Evolutionary conservation across 805 yeast species (phyloP).

Genomic region (Teunomyces cretensis): DNA sequence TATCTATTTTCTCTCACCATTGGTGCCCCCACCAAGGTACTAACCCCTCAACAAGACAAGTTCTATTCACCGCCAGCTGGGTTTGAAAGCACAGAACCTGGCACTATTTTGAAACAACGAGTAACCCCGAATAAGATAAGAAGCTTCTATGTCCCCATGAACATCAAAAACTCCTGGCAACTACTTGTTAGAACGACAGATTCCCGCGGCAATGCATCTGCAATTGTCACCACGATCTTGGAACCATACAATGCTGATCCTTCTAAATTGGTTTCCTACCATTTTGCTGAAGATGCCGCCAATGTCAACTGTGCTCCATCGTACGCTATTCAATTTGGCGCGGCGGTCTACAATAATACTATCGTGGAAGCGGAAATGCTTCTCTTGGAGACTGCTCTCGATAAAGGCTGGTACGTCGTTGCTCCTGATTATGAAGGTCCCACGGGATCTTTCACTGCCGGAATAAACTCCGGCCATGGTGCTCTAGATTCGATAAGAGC

Average conservation of each 20-base stretch:
- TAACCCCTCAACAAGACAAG: slow-evolving; percentile 11
- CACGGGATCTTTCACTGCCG: slow-evolving; percentile 17
- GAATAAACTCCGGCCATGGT: slow-evolving; percentile 18
- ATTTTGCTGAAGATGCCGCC: slow-evolving; percentile 20
- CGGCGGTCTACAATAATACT: slow-evolving; percentile 7
- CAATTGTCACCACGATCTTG: slow-evolving; percentile 21
- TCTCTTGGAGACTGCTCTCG: slow-evolving; percentile 12
- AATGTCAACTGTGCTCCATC: slow-evolving; percentile 20
- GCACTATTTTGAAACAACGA: slow-evolving; percentile 23
- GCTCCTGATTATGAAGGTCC: slow-evolving; percentile 22
- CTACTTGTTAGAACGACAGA: slow-evolving; percentile 21
- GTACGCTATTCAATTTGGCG: slow-evolving; percentile 7
- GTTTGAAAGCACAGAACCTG: slow-evolving; percentile 17
- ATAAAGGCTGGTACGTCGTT: slow-evolving; percentile 20
- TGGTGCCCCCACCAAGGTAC: too few species aligned
- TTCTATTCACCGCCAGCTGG: slow-evolving; percentile 25
- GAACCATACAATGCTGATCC: slow-evolving; percentile 24
- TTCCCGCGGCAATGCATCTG: slow-evolving; percentile 17
- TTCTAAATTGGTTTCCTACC: slow-evolving; percentile 17
- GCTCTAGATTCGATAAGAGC: slow-evolving; percentile 19
- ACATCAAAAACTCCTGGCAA: slow-evolving; percentile 18
- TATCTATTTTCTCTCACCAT: too few species aligned
- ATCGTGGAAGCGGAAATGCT: slow-evolving; percentile 14
- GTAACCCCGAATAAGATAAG: slow-evolving; percentile 17
- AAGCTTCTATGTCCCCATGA: slow-evolving; percentile 16